These are phyloP conservation scores for Syzygium syzygioides DNA, from an alignment of 441 rosid genomes.

Conservation along the genomic window DNA sequence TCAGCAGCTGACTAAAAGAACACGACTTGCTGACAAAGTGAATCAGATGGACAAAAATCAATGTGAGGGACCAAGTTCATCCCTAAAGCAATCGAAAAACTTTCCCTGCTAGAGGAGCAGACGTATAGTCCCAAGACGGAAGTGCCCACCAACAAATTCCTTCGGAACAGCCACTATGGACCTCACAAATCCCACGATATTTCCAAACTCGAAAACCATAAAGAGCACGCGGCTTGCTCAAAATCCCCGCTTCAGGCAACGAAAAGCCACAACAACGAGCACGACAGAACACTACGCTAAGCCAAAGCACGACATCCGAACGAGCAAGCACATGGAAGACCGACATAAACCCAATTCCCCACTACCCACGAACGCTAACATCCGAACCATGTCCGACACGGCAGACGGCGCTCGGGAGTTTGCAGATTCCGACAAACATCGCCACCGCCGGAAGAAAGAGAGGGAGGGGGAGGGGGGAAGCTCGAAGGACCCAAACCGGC, in stretches of 20 bases:
- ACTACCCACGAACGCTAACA: neutral
- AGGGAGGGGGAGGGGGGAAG: neutral
- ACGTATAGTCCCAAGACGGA: constrained; percentile 12
- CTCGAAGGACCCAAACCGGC: neutral
- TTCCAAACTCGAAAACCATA: neutral
- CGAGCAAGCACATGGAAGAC: neutral
- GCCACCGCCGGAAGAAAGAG: neutral
- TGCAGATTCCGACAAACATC: neutral
- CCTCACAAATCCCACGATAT: neutral
- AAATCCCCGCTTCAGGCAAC: neutral
- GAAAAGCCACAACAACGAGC: neutral
- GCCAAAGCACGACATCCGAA: neutral
- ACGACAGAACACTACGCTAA: neutral
- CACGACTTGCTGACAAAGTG: neutral
- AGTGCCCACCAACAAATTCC: neutral
- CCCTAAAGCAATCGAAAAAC: constrained; percentile 21
- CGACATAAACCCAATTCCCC: neutral
- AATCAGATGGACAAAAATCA: neutral
- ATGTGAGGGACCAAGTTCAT: constrained; percentile 23
- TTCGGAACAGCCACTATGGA: neutral
- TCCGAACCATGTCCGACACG: neutral
- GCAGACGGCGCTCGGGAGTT: neutral
- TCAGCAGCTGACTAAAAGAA: neutral
- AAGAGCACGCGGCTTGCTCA: neutral
- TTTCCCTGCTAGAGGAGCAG: constrained; percentile 20